phyloP scores from a whole-genome alignment of 2,329 filamentous ascomycete genomes.

The Hawksworthiomyces lignivorus region DNA sequence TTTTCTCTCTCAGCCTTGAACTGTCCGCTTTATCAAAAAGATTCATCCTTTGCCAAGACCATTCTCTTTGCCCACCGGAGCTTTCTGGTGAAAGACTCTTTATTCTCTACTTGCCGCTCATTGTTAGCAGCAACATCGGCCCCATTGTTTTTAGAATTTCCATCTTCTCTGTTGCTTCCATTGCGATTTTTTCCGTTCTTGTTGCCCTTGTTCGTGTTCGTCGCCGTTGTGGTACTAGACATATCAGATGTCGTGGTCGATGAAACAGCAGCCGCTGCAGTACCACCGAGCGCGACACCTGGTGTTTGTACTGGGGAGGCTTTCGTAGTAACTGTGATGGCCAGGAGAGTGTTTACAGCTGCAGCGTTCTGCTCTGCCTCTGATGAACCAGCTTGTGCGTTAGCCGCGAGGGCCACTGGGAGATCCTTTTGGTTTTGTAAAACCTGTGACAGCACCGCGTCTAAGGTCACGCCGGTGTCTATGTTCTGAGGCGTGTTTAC shows the following conservation, averaged over 20 bases:
- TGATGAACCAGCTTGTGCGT: neutral
- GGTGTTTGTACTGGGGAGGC: slow-evolving; percentile 3
- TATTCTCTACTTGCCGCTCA: no score
- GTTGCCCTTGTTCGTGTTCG: neutral
- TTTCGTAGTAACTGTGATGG: slow-evolving; percentile 3
- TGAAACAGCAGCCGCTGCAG: neutral
- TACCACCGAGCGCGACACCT: neutral
- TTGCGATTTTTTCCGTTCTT: neutral
- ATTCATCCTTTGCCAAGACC: no score
- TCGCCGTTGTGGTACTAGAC: neutral
- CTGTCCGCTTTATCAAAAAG: no score
- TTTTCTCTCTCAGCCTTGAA: no score
- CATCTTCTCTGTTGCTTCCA: no score
- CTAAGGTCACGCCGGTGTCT: slow-evolving; percentile 35
- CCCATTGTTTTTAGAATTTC: no score
- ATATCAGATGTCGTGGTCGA: neutral
- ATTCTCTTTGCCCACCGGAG: no score
- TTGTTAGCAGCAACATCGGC: no score
- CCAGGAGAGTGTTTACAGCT: slow-evolving; percentile 1
- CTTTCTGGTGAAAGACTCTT: no score
- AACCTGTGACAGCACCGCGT: slow-evolving; percentile 40
- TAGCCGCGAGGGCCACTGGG: slow-evolving; percentile 2
- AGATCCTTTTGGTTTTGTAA: slow-evolving; percentile 40
- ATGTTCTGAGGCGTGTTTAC: slow-evolving; percentile 34
- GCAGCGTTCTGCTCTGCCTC: slow-evolving; percentile 1